These are phyloP conservation scores for Plantago coronopus DNA, from an alignment of 305 asterid genomes.

Conservation along the genomic window DNA sequence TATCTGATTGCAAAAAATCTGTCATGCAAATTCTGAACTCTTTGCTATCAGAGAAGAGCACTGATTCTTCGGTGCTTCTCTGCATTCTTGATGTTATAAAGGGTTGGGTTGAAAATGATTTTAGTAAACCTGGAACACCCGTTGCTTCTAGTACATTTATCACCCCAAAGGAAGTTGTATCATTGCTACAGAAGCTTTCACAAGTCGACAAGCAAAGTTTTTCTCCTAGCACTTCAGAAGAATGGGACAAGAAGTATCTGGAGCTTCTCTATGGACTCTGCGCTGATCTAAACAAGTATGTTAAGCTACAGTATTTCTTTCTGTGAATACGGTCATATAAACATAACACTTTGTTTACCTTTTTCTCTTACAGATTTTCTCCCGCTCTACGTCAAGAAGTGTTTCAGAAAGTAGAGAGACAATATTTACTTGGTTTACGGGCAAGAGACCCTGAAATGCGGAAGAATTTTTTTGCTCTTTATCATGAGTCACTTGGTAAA, in stretches of 20 bases:
- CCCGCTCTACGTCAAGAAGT: slow-evolving; percentile 77
- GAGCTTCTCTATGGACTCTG: slow-evolving; percentile 93
- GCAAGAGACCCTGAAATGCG: slow-evolving; percentile 90
- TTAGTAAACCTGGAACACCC: slow-evolving; percentile 73
- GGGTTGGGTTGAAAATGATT: slow-evolving; percentile 91
- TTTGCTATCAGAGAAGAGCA: slow-evolving; percentile 86
- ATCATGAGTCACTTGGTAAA: slow-evolving; percentile 89
- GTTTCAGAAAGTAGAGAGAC: slow-evolving; percentile 98
- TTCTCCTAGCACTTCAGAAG: slow-evolving; percentile 59
- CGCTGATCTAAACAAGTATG: slow-evolving; percentile 84
- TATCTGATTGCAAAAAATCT: slow-evolving; percentile 90
- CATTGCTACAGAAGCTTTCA: slow-evolving; percentile 96
- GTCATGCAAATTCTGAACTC: slow-evolving; percentile 79
- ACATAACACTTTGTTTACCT: slow-evolving; percentile 22
- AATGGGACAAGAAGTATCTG: slow-evolving; percentile 95
- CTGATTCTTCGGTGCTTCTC: slow-evolving; percentile 88
- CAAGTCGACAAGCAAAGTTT: slow-evolving; percentile 93
- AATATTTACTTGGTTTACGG: slow-evolving; percentile 84
- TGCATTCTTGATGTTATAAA: slow-evolving; percentile 83
- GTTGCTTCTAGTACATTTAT: slow-evolving; percentile 61
- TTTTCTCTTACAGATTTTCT: slow-evolving; percentile 66
- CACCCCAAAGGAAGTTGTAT: slow-evolving; percentile 80
- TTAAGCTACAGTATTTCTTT: slow-evolving; percentile 19
- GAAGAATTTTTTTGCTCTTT: slow-evolving; percentile 74
- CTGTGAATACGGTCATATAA: slow-evolving; percentile 17